phyloP scores from a whole-genome alignment of 306 rosid genomes.

The Ormosia emarginata region DNA sequence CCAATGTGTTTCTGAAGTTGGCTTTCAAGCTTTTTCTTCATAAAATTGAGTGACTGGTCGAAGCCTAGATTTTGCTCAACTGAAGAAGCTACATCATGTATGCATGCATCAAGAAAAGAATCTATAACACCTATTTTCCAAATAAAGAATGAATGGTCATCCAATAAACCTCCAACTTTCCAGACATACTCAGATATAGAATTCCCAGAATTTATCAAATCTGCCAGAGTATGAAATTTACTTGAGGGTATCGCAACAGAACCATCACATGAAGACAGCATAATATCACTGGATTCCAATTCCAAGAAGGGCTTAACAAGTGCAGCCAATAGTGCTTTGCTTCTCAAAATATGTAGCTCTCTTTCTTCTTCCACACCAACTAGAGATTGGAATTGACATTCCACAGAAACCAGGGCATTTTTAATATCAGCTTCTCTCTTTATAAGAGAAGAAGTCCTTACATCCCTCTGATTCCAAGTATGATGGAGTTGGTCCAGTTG shows the following conservation, averaged over 20 bases:
- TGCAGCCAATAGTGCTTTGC: constrained; percentile 55
- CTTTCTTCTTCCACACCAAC: constrained; percentile 54
- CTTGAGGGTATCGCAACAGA: constrained; percentile 41
- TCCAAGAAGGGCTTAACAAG: constrained; percentile 74
- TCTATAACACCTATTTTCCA: constrained; percentile 83
- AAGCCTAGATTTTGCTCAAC: constrained; percentile 88
- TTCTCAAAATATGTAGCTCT: constrained; percentile 49
- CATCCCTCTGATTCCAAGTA: constrained; percentile 89
- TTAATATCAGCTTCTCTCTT: constrained; percentile 87
- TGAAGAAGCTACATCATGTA: constrained; percentile 77
- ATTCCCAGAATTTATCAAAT: constrained; percentile 72
- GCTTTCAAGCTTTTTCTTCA: constrained; percentile 81
- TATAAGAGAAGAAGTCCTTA: constrained; percentile 56
- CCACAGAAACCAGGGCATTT: constrained; percentile 63
- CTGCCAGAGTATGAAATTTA: constrained; percentile 48
- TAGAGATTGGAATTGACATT: constrained; percentile 66
- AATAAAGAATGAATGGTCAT: constrained; percentile 72
- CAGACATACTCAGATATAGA: constrained; percentile 72
- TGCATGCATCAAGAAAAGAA: constrained; percentile 84
- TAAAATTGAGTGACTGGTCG: constrained; percentile 73
- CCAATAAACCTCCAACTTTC: constrained; percentile 69
- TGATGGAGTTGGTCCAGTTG: constrained; percentile 89
- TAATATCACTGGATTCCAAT: constrained; percentile 67
- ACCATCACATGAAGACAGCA: constrained; percentile 50
- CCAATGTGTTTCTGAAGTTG: constrained; percentile 73